Evolutionary conservation across 1,284 basidiomycete species (phyloP), one percentile per base, ranked within the genome.

Genomic region (Pterulicium gracile): DNA sequence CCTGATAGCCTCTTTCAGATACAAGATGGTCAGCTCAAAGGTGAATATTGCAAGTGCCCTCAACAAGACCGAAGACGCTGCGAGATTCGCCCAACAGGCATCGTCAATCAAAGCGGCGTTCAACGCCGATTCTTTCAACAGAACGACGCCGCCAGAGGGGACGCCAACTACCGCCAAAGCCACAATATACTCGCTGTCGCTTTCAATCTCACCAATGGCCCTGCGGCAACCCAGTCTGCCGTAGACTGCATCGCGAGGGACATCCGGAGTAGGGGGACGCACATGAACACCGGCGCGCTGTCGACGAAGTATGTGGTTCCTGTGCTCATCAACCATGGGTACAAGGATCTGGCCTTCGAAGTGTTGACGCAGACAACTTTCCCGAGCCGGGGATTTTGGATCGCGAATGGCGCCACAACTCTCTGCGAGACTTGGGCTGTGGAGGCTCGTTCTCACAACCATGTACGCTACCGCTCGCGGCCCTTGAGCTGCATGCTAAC

Each of bases 331-430:
- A 49, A 51, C 15, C 44, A 56, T 42, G 53, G 55, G 14, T 57
- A 59, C 27, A 45, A 15, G 7, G 56, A 58, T 43, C 50, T 51
- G 10, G 59, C 59, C 7, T 52, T 58, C 21, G 55, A 52, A 4
- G 41, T 61, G 17, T 51, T 54, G 5, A 45, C 55, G 43, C 59
- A 61, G 46, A 58, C 57, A 4, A 58, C 58, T 4, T 58, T 54
- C 48, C 59, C 59, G 1, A 58, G 56, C 21, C 59, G 59, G 59
- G 59, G 59, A 4, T 60, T 52, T 43, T 60, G 59, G 59, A 56
- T 60, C 35, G 50, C 45, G 15, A 60, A 60, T 27, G 58, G 58
- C 1, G 59, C 59, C 3, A 60, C 54, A 2, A 56, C 56, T 23
- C 24, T 58, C 56, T 60, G 58, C 57, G 58, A 60, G 42, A 57